A percentile compares a stretch with the other conserved stretches of the same genome.
These are phyloP conservation scores for Lactarius evosmus DNA, from an alignment of 768 basidiomycete genomes.

Conservation along the genomic window DNA sequence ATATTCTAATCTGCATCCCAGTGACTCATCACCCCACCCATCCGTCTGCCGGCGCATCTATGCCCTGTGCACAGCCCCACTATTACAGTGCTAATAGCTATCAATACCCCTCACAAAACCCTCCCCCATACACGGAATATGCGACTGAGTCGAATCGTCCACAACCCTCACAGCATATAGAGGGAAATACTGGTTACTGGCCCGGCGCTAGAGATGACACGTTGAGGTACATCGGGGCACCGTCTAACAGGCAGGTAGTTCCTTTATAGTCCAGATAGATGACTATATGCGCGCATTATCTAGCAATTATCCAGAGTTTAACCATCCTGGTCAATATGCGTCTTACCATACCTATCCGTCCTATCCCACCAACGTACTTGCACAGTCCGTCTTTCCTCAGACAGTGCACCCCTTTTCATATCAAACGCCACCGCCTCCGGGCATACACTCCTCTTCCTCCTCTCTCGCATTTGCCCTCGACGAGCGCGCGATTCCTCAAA, in stretches of 20 bases:
- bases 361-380: slow-evolving; percentile 55
- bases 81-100: slow-evolving; percentile 40
- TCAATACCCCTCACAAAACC: slow-evolving; percentile 36
- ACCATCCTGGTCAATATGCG: slow-evolving; percentile 43
- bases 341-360: slow-evolving; percentile 43
- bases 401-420: slow-evolving; percentile 59
- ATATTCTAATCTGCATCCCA: slow-evolving; percentile 33
- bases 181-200: slow-evolving; percentile 59
- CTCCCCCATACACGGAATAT: slow-evolving; percentile 66
- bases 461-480: slow-evolving; percentile 76
- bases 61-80: slow-evolving; percentile 60
- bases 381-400: slow-evolving; percentile 63
- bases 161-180: slow-evolving; percentile 44
- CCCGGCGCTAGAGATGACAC: slow-evolving; percentile 58
- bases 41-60: slow-evolving; percentile 55
- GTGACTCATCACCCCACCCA: slow-evolving; percentile 64
- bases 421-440: slow-evolving; percentile 66
- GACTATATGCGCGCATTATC: slow-evolving; percentile 21
- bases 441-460: slow-evolving; percentile 62
- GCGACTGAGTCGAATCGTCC: slow-evolving; percentile 58
- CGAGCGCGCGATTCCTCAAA: slow-evolving; percentile 36
- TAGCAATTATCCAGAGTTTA: slow-evolving; percentile 34
- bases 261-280: background rate
- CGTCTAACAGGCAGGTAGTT: slow-evolving; percentile 29
- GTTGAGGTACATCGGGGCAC: slow-evolving; percentile 54